These are phyloP conservation scores for Erodium moschatum DNA, from an alignment of 441 rosid species.

Conservation along the genomic window DNA sequence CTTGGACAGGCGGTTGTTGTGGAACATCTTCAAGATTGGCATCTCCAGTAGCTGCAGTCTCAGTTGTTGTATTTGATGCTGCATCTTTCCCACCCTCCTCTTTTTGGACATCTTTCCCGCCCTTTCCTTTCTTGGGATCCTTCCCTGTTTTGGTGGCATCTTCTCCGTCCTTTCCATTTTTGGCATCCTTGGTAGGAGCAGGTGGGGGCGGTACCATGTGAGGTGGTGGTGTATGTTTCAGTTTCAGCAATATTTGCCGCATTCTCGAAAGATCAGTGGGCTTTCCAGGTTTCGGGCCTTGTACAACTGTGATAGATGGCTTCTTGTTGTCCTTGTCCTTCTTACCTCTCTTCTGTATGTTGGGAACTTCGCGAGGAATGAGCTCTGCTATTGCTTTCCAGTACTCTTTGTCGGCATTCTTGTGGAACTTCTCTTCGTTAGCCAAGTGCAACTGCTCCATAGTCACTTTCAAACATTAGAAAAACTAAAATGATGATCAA, in stretches of 20 bases:
- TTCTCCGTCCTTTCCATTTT: constrained; percentile 31
- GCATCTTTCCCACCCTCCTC: constrained; percentile 15
- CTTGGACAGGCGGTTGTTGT: constrained; percentile 22
- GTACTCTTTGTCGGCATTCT: constrained; percentile 63
- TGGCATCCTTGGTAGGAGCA: constrained; percentile 35
- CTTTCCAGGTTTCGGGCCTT: constrained; percentile 86
- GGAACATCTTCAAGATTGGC: constrained; percentile 22
- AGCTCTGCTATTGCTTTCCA: constrained; percentile 88
- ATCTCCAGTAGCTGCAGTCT: constrained; percentile 25
- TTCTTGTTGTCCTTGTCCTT: constrained; percentile 62
- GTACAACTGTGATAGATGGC: constrained; percentile 48
- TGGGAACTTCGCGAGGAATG: constrained; percentile 70
- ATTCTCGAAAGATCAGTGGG: constrained; percentile 75
- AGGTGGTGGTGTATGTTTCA: constrained; percentile 65
- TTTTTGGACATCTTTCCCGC: neutral
- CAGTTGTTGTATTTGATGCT: constrained; percentile 23
- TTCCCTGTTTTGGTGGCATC: neutral
- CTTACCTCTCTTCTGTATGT: constrained; percentile 63
- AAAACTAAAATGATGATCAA: constrained; percentile 1
- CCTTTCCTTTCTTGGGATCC: constrained; percentile 23
- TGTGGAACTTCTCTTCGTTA: constrained; percentile 55
- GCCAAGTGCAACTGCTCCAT: constrained; percentile 41
- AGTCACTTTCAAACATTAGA: neutral
- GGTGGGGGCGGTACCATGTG: constrained; percentile 57
- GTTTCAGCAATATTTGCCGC: constrained; percentile 59